A percentile compares a stretch with the other conserved stretches of the same genome.
Conservation (phyloP, 2,329 filamentous ascomycete genomes). For the Aspergillus brasiliensis region DNA sequence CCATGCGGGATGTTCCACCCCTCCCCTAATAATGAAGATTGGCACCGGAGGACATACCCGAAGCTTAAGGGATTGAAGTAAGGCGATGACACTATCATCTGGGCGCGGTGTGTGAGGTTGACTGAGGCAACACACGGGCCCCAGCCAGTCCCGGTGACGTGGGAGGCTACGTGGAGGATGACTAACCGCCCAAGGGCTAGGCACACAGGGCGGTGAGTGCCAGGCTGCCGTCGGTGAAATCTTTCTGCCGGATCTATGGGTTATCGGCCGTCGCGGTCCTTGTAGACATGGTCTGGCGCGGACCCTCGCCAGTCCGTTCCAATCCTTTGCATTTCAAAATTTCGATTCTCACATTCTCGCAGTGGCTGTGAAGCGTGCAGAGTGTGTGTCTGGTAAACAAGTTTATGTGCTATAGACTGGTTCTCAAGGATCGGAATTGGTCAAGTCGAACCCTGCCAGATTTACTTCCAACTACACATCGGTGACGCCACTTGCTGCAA, state of each 20-base stretch:
- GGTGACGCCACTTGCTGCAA: neutral
- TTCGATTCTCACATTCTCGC: neutral
- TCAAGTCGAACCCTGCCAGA: neutral
- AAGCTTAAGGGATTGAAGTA: too few species aligned
- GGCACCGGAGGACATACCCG: too few species aligned
- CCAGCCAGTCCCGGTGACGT: conserved; percentile 12
- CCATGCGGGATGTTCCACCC: too few species aligned
- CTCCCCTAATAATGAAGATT: too few species aligned
- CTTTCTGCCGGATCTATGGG: neutral
- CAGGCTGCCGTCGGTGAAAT: conserved; percentile 8
- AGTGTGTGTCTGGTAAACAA: neutral
- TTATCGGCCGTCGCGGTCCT: neutral
- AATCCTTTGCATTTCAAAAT: neutral
- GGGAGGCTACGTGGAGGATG: conserved; percentile 16
- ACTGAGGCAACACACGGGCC: conserved; percentile 4
- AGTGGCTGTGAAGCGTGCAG: neutral
- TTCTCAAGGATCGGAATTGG: neutral
- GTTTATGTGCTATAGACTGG: neutral
- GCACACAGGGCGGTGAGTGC: conserved; percentile 2
- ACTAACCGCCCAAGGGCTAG: conserved; percentile 11
- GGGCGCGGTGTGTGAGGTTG: neutral
- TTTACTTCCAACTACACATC: neutral
- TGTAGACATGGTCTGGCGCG: neutral
- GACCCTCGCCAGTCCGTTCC: neutral
- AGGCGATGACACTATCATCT: neutral